phyloP scores from a whole-genome alignment of 2,329 filamentous ascomycete species.

The Xylariaceae sp. region DNA sequence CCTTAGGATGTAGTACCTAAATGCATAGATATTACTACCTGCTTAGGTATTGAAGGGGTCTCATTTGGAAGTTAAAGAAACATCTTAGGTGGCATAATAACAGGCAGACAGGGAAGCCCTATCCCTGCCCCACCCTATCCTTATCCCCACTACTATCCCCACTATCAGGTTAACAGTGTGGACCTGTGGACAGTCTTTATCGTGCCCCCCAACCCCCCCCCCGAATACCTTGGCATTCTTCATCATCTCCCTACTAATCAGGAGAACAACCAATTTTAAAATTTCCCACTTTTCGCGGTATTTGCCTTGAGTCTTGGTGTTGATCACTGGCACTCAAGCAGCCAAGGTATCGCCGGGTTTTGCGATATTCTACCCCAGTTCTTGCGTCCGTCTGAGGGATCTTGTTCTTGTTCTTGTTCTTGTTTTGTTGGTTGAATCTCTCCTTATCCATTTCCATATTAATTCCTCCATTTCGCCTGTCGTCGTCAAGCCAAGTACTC shows the following conservation, averaged over 20 bases:
- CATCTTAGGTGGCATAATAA: no score
- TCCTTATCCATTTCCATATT: background rate
- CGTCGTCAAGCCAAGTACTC: conserved; percentile 6
- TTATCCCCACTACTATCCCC: background rate
- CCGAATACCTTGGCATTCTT: background rate
- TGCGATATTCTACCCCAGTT: background rate
- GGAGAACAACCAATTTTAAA: background rate
- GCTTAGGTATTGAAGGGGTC: no score
- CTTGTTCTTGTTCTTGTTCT: background rate
- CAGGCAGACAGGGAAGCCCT: no score
- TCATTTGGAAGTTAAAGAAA: no score
- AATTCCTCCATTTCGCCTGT: background rate
- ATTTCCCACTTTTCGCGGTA: background rate
- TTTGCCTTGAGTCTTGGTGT: background rate
- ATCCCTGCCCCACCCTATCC: no score
- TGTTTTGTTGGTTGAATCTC: background rate
- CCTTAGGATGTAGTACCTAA: no score
- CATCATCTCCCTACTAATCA: background rate
- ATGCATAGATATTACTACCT: no score
- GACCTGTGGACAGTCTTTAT: no score
- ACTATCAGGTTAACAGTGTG: no score
- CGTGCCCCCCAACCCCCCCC: no score
- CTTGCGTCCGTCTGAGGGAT: background rate
- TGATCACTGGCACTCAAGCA: background rate
- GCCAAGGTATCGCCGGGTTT: background rate